Percentiles rank a stretch among this genome's conserved stretches.
Conservation (phyloP, 1,139 yeast genomes). For the Blastobotrys petasosporus region DNA sequence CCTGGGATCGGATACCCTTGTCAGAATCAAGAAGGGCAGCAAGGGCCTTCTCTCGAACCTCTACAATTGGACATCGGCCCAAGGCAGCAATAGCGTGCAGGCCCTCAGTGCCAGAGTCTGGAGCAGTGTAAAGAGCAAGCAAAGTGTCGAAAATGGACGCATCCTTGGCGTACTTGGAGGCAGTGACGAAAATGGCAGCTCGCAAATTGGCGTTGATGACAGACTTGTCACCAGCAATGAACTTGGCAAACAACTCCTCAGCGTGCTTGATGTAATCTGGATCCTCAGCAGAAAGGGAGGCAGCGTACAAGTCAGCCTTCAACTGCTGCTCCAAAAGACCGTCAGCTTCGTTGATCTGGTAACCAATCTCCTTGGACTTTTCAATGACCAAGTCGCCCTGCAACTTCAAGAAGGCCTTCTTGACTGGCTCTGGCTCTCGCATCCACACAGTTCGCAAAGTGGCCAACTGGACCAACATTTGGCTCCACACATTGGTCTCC, state of each 20-base stretch:
- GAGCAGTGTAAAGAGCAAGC: constrained; percentile 56
- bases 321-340: constrained; percentile 69
- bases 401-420: constrained; percentile 54
- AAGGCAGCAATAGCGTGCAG: constrained; percentile 66
- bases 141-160: constrained; percentile 56
- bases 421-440: constrained; percentile 56
- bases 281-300: constrained; percentile 62
- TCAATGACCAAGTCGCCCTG: constrained; percentile 53
- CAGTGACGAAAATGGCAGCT: constrained; percentile 59
- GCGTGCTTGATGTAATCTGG: constrained; percentile 50
- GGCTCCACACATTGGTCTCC: constrained; percentile 55
- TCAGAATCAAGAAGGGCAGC: constrained; percentile 47
- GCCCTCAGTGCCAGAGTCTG: constrained; percentile 68
- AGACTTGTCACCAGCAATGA: constrained; percentile 54
- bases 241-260: constrained; percentile 51
- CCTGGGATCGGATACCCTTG: constrained; percentile 72
- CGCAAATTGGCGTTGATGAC: constrained; percentile 82
- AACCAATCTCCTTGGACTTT: constrained; percentile 59
- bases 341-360: constrained; percentile 58
- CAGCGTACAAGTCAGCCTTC: constrained; percentile 63
- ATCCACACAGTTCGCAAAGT: constrained; percentile 61
- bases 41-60: constrained; percentile 55
- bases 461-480: constrained; percentile 51
- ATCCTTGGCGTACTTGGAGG: constrained; percentile 61
- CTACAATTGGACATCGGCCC: constrained; percentile 60